Evolutionary conservation across 169 alveolate species (phyloP), one percentile per base, ranked within the genome.

Genomic region (Plasmodium fragile): DNA sequence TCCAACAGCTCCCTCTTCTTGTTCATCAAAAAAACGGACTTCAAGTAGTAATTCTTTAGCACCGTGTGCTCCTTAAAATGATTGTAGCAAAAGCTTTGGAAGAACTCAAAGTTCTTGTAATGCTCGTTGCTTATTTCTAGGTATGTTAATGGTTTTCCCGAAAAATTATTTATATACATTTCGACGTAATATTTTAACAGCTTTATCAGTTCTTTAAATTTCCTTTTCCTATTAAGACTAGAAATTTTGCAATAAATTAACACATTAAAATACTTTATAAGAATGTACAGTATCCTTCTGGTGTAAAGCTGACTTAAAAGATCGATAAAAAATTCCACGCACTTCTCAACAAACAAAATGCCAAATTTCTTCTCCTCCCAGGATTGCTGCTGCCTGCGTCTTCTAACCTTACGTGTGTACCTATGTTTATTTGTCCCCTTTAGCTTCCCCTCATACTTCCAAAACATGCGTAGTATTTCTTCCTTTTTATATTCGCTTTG

Each of bases 1-100:
- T 77, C 89, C 39, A 78, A 18, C 71, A 89, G 25, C 71, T 89
- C 90, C 70, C 45, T 89, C 81, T 89, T 89, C 22, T 89, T 89
- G 52, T 89, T 84, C 94, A 89, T 89, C 36, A 89, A 36, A 89
- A 78, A 89, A 89, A 89, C 94, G 8, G 94, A 89, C 81, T 89
- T 89, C 71, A 89, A 34, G 71, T 89, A 89, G 71, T 78, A 89
- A 78, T 89, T 89, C 34, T 89, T 59, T 49, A 89, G 59, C 22
- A 89, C 36, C 10, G 55, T 43, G 28, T 89, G 90, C 43, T 89
- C 89, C 72, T 89, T 78, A 89, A 78, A 89, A 78, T 89, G 71
- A 30, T 89, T 89, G 71, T 89, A 89, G 36, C 94, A 89, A 55
- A 89, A 89, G 18, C 28, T 79, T 78, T 89, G 94, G 30, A 89